Conservation (phyloP, 1,139 yeast species). For the Pichia norvegensis region DNA sequence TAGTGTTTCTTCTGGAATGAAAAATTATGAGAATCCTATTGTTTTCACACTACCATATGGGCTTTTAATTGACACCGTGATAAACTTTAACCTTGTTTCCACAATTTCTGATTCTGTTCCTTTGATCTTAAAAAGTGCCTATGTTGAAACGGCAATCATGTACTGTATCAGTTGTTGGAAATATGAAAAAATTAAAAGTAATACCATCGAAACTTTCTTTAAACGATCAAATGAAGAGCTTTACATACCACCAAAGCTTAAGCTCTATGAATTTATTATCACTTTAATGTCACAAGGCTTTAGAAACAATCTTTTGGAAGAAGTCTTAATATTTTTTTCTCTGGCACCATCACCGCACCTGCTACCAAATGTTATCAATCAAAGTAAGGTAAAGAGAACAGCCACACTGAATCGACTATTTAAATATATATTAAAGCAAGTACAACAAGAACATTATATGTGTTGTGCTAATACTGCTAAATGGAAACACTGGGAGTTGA, state of each 20-base stretch:
- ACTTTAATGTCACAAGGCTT: conserved; percentile 17
- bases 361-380: conserved; percentile 13
- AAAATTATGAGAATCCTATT: conserved; percentile 28
- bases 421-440: conserved; percentile 15
- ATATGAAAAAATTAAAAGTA: conserved; percentile 15
- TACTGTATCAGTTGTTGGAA: conserved; percentile 38
- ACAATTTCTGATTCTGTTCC: conserved; percentile 21
- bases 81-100: conserved; percentile 30
- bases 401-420: conserved; percentile 12
- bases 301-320: conserved; percentile 18
- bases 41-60: conserved; percentile 32
- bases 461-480: conserved; percentile 15
- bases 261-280: conserved; percentile 17
- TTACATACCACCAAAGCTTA: conserved; percentile 17
- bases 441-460: conserved; percentile 17
- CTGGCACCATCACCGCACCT: conserved; percentile 22
- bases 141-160: conserved; percentile 31
- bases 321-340: conserved; percentile 21
- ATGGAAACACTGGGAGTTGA: conserved; percentile 7
- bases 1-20: conserved; percentile 24
- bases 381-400: conserved; percentile 8
- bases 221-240: conserved; percentile 18
- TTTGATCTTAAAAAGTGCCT: conserved; percentile 15
- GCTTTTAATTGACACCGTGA: conserved; percentile 31
- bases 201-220: conserved; percentile 12